Evolutionary conservation across 2,329 filamentous ascomycete species (phyloP).

Genomic region (Daldinia sp.): DNA sequence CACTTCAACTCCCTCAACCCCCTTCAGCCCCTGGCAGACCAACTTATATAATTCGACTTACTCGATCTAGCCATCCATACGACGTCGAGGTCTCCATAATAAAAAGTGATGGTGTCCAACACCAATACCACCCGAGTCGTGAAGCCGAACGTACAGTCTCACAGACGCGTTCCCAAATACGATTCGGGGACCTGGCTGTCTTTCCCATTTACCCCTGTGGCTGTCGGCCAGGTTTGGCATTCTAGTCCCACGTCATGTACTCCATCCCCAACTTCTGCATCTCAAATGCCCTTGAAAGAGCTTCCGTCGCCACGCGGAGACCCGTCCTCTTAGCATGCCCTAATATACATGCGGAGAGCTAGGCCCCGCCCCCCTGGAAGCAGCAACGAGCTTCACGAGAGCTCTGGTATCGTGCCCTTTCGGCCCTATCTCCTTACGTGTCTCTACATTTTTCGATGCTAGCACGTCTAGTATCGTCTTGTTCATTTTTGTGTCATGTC

Average conservation of each 20-base stretch:
- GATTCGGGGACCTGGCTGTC: constrained; percentile 12
- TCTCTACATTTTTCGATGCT: constrained; percentile 3
- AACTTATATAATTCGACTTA: constrained; percentile 3
- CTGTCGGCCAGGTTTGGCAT: constrained; percentile 6
- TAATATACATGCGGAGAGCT: constrained; percentile 38
- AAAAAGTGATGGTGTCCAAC: neutral
- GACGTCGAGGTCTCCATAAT: neutral
- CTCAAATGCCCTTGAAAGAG: constrained; percentile 6
- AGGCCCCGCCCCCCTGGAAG: constrained; percentile 40
- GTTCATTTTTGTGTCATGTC: neutral
- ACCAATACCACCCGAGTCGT: constrained; percentile 4
- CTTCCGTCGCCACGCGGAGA: constrained; percentile 27
- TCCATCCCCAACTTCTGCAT: constrained; percentile 3
- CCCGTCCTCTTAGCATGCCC: constrained; percentile 24
- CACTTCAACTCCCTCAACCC: neutral
- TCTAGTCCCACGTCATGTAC: constrained; percentile 22
- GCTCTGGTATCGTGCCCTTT: constrained; percentile 17
- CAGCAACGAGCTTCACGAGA: constrained; percentile 29
- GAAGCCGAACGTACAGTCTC: neutral
- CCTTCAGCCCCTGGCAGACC: neutral
- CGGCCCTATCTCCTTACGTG: constrained; percentile 14
- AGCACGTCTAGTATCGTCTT: neutral
- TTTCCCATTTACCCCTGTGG: constrained; percentile 26
- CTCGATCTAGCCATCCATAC: constrained; percentile 1
- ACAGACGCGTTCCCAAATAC: constrained; percentile 16